Evolutionary conservation across 2,329 filamentous ascomycete genomes (phyloP), one percentile per base, ranked within the genome.

Genomic region (Colletotrichum cereale): DNA sequence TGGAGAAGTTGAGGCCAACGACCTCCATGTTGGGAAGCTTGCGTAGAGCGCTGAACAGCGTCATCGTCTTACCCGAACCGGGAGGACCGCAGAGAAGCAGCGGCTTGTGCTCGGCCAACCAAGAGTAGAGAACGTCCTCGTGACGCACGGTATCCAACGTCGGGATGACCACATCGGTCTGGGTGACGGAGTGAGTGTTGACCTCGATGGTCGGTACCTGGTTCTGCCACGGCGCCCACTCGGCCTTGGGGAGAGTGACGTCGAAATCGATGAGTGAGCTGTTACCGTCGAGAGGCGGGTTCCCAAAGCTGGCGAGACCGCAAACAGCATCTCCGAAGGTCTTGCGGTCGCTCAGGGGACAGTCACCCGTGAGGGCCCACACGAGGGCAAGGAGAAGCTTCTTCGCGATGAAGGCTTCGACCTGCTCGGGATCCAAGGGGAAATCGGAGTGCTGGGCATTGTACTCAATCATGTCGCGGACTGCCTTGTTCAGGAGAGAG

Each of bases 41-140:
- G 74, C 96, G 92, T 65, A 99, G 89, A 42, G 96, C 96, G 80
- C 96, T 98, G 86, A 99, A 99, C 16, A 99, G 86, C 14, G 96
- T 99, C 96, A 99, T 99, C 5, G 96, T 99, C 86, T 99, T 99
- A 87, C 96, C 96, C 62, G 96, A 99, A 85, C 96, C 96, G 70
- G 96, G 96, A 79, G 96, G 97, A 81, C 96, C 97, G 80, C 96
- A 99, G 21, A 99, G 92, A 63, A 99, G 86, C 24, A 99, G 87
- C 16, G 97, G 96, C 84, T 99, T 99, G 81, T 99, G 96, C 81
- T 99, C 96, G 21, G 97, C 96, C 55, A 99, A 90, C 96, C 96
- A 99, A 4, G 97, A 99, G 85, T 99, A 99, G 21, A 99, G 87
- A n/a, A 99, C 94, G 82, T 98, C 96, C 81, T 99, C 96, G 77